phyloP scores from a whole-genome alignment of 2,329 filamentous ascomycete genomes.

The Aspergillus candidus region DNA sequence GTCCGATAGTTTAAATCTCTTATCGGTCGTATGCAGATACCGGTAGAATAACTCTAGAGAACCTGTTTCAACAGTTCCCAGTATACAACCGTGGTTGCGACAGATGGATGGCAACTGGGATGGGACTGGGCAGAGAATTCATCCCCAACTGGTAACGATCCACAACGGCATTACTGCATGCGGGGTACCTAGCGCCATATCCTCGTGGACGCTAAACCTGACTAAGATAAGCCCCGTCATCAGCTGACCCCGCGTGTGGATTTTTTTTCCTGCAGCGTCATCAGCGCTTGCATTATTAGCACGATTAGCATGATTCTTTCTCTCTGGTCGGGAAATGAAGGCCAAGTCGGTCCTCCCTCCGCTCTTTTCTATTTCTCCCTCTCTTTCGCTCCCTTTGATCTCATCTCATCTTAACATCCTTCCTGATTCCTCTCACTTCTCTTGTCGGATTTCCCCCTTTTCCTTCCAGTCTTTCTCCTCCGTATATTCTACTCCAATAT shows the following conservation, averaged over 20 bases:
- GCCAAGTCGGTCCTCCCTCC: conserved; percentile 1
- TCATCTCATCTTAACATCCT: neutral
- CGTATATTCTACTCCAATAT: too few species aligned
- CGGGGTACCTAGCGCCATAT: conserved; percentile 13
- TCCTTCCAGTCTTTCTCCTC: too few species aligned
- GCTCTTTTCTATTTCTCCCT: neutral
- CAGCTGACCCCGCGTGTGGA: conserved; percentile 18
- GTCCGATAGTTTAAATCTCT: too few species aligned
- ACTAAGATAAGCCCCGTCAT: conserved; percentile 6
- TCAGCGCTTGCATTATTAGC: neutral
- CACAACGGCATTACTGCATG: conserved; percentile 15
- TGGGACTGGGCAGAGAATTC: too few species aligned
- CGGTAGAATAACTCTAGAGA: too few species aligned
- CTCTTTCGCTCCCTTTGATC: neutral
- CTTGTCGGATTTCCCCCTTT: neutral
- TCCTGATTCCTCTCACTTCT: neutral
- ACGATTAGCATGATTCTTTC: conserved; percentile 2
- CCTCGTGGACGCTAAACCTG: conserved; percentile 10
- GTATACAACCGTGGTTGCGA: too few species aligned
- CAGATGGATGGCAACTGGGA: too few species aligned
- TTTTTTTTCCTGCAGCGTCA: conserved; percentile 7
- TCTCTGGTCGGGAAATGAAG: conserved; percentile 1
- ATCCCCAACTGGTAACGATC: too few species aligned
- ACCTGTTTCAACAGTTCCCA: too few species aligned
- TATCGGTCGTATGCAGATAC: too few species aligned